Conservation (phyloP, 306 rosid genomes). For the Inga laurina region DNA sequence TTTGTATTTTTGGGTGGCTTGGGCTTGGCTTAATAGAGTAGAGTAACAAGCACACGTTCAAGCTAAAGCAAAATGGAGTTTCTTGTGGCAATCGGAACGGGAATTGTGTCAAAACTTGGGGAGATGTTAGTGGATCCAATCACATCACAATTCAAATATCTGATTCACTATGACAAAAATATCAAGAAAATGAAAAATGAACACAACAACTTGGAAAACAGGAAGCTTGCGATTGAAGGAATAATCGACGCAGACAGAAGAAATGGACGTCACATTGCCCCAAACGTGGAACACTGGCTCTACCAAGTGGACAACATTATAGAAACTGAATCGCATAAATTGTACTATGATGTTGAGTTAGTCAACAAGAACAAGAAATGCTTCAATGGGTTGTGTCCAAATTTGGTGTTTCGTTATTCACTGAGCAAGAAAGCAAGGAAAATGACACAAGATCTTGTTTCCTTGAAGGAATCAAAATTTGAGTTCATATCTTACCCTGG, state of each 20-base stretch:
- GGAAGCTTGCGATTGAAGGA: conserved; percentile 6
- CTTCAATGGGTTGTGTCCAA: conserved; percentile 13
- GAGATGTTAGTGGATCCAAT: not conserved
- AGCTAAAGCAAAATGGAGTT: conserved; percentile 6
- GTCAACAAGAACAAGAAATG: conserved; percentile 20
- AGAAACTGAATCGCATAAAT: not conserved
- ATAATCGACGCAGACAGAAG: conserved; percentile 20
- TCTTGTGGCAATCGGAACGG: not conserved
- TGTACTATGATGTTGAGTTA: not conserved
- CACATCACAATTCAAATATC: not conserved
- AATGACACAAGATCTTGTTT: not conserved
- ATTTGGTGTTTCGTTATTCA: conserved; percentile 2
- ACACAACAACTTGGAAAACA: not conserved
- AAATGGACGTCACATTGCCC: conserved; percentile 2
- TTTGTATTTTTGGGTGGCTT: too few relatives aligned
- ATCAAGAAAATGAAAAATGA: not conserved
- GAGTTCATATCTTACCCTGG: conserved; percentile 15
- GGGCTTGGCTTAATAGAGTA: not conserved
- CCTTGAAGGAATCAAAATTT: not conserved
- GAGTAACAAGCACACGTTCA: not conserved
- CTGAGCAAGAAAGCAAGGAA: conserved; percentile 17
- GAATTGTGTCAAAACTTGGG: conserved; percentile 15
- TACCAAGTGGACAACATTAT: not conserved
- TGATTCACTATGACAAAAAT: not conserved
- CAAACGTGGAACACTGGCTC: conserved; percentile 22